Conservation (phyloP, 306 rosid genomes). For the Oxytropis ochrocephala region DNA sequence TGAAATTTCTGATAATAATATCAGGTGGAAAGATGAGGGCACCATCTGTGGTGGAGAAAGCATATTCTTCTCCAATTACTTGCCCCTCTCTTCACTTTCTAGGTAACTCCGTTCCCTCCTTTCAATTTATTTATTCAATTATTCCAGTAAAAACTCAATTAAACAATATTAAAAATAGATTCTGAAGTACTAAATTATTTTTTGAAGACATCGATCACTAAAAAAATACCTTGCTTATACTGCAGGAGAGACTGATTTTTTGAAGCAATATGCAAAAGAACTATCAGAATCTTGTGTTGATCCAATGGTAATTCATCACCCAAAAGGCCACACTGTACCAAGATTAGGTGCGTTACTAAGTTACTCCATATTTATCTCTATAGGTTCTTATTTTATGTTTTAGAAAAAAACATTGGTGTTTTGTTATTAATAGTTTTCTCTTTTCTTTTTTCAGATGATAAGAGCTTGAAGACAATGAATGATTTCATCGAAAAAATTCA, state of each 20-base stretch:
- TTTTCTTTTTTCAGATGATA: slow-evolving; percentile 40
- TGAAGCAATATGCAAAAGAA: slow-evolving; percentile 51
- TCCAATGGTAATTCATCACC: slow-evolving; percentile 62
- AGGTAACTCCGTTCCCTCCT: slow-evolving; percentile 35
- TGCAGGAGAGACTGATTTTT: slow-evolving; percentile 71
- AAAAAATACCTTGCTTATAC: neutral
- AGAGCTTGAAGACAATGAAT: slow-evolving; percentile 30
- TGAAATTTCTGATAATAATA: slow-evolving; percentile 61
- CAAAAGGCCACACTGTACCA: slow-evolving; percentile 81
- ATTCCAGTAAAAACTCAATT: too few species aligned
- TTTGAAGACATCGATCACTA: too few species aligned
- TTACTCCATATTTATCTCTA: neutral
- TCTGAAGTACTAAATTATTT: too few species aligned
- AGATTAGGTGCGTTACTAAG: slow-evolving; percentile 43
- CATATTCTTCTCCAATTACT: slow-evolving; percentile 48
- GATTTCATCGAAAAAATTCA: slow-evolving; percentile 49
- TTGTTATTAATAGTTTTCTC: neutral
- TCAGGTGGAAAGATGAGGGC: slow-evolving; percentile 71
- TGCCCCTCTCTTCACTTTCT: slow-evolving; percentile 77
- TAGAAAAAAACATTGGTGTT: neutral
- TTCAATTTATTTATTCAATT: neutral
- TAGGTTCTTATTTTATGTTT: neutral
- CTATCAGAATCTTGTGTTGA: slow-evolving; percentile 45
- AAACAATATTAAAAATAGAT: too few species aligned
- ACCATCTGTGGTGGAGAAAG: slow-evolving; percentile 36